Percentiles rank a stretch among this genome's conserved stretches.
phyloP scores from a whole-genome alignment of 2,329 filamentous ascomycete genomes.

The Fonsecaea nubica region DNA sequence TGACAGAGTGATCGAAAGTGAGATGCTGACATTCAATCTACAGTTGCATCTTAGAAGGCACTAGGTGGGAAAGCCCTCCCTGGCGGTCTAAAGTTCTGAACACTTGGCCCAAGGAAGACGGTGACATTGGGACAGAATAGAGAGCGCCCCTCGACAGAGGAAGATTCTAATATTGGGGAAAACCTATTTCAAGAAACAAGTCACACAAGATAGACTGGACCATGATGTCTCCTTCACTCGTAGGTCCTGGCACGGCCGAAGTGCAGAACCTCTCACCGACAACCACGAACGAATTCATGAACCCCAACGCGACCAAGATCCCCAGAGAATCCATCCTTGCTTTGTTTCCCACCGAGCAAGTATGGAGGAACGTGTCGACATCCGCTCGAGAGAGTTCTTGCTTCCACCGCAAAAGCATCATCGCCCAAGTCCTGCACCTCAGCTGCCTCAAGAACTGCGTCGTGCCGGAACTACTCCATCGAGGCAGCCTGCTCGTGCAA shows the following conservation, averaged over 20 bases:
- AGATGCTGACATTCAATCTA: not conserved
- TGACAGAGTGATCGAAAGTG: not conserved
- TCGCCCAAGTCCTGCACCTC: constrained; percentile 10
- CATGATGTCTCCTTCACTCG: not conserved
- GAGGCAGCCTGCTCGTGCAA: constrained; percentile 1
- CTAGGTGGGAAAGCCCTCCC: not conserved
- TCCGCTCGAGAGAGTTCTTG: constrained; percentile 5
- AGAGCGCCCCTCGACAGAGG: not conserved
- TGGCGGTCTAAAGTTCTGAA: not conserved
- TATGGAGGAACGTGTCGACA: constrained; percentile 10
- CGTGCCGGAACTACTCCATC: not conserved
- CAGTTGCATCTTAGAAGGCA: not conserved
- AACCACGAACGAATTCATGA: constrained; percentile 2
- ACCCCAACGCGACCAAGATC: constrained; percentile 11
- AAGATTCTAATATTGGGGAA: not conserved
- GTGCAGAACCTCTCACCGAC: not conserved
- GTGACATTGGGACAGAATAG: not conserved
- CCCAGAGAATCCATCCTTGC: constrained; percentile 16
- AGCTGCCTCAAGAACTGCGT: constrained; percentile 10
- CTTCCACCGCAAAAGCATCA: constrained; percentile 11
- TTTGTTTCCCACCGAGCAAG: constrained; percentile 4
- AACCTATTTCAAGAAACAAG: not conserved
- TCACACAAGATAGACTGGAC: not conserved
- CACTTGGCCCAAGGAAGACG: not conserved
- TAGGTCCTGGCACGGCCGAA: not conserved